Conservation (phyloP, 2,329 filamentous ascomycete genomes). For the Aureobasidium namibiae region DNA sequence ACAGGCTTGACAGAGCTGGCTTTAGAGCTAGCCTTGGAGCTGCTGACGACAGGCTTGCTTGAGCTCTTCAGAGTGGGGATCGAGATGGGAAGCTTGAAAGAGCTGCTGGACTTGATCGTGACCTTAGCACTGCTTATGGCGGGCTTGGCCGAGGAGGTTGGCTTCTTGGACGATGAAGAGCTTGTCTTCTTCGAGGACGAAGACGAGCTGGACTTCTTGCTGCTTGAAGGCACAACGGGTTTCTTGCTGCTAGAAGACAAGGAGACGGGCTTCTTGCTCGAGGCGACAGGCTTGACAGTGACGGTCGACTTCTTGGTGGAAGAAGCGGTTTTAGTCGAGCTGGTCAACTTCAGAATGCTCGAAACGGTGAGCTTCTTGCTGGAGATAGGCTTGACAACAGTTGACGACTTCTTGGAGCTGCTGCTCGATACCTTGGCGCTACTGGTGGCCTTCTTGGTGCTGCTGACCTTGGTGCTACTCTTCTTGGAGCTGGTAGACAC, state of each 20-base stretch:
- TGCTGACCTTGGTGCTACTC: neutral
- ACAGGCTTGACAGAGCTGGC: neutral
- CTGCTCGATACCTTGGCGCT: neutral
- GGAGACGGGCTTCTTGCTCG: neutral
- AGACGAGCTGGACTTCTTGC: neutral
- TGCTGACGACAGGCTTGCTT: neutral
- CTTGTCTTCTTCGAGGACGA: neutral
- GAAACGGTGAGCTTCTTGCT: neutral
- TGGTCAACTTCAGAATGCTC: neutral
- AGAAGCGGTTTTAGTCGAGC: neutral
- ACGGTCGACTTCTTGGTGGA: neutral
- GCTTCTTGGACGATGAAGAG: no score
- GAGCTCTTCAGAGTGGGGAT: neutral
- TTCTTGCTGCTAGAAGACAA: neutral
- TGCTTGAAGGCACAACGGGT: neutral
- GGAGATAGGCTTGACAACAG: neutral
- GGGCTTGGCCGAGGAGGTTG: no score
- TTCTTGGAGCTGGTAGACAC: no score
- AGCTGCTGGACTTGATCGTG: neutral
- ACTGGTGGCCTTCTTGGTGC: neutral
- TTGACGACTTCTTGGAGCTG: neutral
- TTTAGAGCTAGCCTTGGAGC: neutral
- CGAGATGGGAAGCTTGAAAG: neutral
- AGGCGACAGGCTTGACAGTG: neutral
- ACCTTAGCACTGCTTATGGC: neutral